These are phyloP conservation scores for Nitzschia sp. DNA, from an alignment of 108 stramenopile species.

Conservation along the genomic window DNA sequence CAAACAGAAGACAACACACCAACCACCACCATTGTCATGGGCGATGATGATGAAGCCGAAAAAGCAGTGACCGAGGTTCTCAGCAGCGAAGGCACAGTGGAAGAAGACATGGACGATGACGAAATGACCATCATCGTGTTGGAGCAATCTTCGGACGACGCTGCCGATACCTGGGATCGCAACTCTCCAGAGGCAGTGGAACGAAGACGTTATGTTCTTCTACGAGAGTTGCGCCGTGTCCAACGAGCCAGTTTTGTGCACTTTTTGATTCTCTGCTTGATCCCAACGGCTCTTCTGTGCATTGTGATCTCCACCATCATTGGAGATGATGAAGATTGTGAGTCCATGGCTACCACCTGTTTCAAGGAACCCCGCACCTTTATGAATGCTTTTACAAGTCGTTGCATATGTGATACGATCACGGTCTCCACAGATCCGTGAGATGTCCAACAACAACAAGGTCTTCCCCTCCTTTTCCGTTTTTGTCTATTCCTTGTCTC, in stretches of 20 bases:
- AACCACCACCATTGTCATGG: no score
- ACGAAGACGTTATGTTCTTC: slow-evolving; percentile 47
- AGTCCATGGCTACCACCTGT: slow-evolving; percentile 49
- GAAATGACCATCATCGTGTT: slow-evolving; percentile 47
- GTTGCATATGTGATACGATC: slow-evolving; percentile 83
- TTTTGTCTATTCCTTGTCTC: neutral
- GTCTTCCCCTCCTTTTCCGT: neutral
- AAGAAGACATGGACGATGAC: slow-evolving; percentile 40
- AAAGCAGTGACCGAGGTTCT: no score
- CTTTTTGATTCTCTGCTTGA: slow-evolving; percentile 72
- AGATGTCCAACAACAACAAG: neutral
- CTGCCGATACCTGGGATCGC: slow-evolving; percentile 36
- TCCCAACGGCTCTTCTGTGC: slow-evolving; percentile 72
- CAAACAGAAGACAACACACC: no score
- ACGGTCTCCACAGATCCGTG: neutral
- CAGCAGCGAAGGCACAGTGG: no score
- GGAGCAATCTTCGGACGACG: slow-evolving; percentile 27
- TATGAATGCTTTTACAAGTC: slow-evolving; percentile 84
- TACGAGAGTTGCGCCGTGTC: slow-evolving; percentile 69
- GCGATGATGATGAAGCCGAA: no score
- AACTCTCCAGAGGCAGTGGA: slow-evolving; percentile 50
- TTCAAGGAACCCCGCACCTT: slow-evolving; percentile 66
- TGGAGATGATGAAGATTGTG: slow-evolving; percentile 64
- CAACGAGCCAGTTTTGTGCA: slow-evolving; percentile 79
- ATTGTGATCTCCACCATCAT: slow-evolving; percentile 76